These are phyloP conservation scores for Rhodotorula sp. DNA, from an alignment of 1,284 basidiomycete genomes.

Conservation along the genomic window DNA sequence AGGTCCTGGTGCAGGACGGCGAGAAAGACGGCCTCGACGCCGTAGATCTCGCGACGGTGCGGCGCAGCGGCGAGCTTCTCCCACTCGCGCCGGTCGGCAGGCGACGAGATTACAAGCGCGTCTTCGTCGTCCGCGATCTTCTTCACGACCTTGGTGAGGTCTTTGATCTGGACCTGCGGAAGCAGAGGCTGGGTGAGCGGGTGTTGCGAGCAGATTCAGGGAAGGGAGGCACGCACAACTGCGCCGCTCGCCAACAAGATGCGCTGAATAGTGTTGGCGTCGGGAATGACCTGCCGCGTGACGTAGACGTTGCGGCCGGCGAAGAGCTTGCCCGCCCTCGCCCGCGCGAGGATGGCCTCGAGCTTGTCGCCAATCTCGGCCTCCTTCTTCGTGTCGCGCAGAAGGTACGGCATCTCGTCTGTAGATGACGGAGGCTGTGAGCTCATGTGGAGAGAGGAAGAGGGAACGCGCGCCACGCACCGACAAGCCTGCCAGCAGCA, in stretches of 20 bases:
- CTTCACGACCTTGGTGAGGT: slow-evolving; percentile 22
- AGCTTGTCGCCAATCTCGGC: slow-evolving; percentile 66
- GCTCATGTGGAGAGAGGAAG: background rate
- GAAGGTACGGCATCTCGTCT: slow-evolving; percentile 65
- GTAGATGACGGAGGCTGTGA: background rate
- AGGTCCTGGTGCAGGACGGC: slow-evolving; percentile 26
- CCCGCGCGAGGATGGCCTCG: slow-evolving; percentile 60
- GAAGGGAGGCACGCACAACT: slow-evolving; percentile 10
- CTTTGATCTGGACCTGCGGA: slow-evolving; percentile 13
- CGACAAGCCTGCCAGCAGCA: slow-evolving; percentile 60
- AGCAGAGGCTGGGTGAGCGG: background rate
- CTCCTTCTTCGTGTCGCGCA: slow-evolving; percentile 65
- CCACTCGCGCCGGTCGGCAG: slow-evolving; percentile 32
- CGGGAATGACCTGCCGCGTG: slow-evolving; percentile 51
- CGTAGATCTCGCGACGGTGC: slow-evolving; percentile 17
- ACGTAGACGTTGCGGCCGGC: slow-evolving; percentile 69
- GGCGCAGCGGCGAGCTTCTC: slow-evolving; percentile 24
- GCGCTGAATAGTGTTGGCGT: slow-evolving; percentile 7
- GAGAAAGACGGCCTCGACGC: slow-evolving; percentile 35
- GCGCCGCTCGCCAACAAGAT: slow-evolving; percentile 32
- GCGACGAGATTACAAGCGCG: slow-evolving; percentile 20
- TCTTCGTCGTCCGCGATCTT: slow-evolving; percentile 12
- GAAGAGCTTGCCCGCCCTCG: slow-evolving; percentile 62
- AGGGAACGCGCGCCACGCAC: slow-evolving; percentile 55
- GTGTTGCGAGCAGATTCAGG: background rate